Evolutionary conservation across 192 early-diverging fungal genomes (phyloP).

Genomic region (Linnemannia elongata): DNA sequence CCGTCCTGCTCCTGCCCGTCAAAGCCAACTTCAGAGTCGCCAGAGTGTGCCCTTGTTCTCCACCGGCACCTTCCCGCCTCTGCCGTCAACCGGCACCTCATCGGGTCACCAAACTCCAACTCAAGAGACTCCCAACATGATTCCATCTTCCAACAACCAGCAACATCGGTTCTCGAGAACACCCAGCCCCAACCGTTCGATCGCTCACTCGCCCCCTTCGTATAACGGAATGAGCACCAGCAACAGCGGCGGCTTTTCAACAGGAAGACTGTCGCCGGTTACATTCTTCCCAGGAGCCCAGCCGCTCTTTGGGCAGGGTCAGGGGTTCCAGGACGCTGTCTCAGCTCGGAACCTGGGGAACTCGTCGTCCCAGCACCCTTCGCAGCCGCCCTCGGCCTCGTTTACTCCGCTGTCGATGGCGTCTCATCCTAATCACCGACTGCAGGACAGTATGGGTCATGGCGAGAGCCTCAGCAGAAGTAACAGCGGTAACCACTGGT

Average conservation of each 20-base stretch:
- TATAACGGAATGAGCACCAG: slow-evolving; percentile 1
- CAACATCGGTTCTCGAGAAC: slow-evolving; percentile 37
- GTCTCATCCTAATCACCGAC: neutral
- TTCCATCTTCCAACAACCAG: neutral
- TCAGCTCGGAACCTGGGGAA: slow-evolving; percentile 8
- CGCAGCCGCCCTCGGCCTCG: neutral
- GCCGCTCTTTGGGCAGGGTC: slow-evolving; percentile 22
- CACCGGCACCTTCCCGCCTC: neutral
- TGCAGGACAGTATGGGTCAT: slow-evolving; percentile 2
- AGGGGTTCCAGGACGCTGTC: slow-evolving; percentile 20
- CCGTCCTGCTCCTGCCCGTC: slow-evolving; percentile 13
- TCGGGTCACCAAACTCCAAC: slow-evolving; percentile 26
- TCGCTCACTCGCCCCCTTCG: slow-evolving; percentile 25
- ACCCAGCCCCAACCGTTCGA: slow-evolving; percentile 39
- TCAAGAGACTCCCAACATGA: slow-evolving; percentile 17
- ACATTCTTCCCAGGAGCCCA: slow-evolving; percentile 24
- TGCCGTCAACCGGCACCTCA: slow-evolving; percentile 7
- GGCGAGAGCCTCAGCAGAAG: slow-evolving; percentile 16
- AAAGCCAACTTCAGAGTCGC: slow-evolving; percentile 16
- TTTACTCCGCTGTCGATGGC: slow-evolving; percentile 1
- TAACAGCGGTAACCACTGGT: slow-evolving; percentile 30
- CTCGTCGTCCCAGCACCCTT: neutral
- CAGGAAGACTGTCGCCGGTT: slow-evolving; percentile 33
- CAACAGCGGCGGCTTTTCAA: slow-evolving; percentile 23
- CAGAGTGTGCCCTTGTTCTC: slow-evolving; percentile 21